Percentiles rank a stretch among this genome's conserved stretches.
phyloP scores from a whole-genome alignment of 2,329 filamentous ascomycete species.

The Alternaria panax region DNA sequence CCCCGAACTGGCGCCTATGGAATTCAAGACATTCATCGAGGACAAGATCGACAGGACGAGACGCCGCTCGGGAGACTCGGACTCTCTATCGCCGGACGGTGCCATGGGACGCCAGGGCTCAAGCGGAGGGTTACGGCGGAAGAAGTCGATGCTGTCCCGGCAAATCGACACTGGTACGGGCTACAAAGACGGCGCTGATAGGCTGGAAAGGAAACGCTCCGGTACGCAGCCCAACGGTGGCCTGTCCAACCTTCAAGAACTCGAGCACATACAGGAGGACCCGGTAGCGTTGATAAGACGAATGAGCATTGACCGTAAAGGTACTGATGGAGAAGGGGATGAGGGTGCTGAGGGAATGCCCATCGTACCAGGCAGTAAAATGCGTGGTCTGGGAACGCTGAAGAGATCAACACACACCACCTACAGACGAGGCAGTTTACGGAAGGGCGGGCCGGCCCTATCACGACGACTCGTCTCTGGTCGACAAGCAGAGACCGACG shows the following conservation, averaged over 20 bases:
- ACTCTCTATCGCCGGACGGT: constrained; percentile 66
- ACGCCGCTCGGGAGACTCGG: constrained; percentile 74
- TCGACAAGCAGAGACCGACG: constrained; percentile 68
- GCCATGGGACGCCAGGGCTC: constrained; percentile 62
- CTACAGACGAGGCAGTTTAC: constrained; percentile 86
- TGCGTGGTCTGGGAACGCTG: constrained; percentile 78
- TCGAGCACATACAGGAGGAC: constrained; percentile 85
- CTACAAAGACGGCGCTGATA: constrained; percentile 85
- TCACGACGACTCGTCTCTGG: constrained; percentile 70
- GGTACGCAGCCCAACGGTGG: constrained; percentile 58
- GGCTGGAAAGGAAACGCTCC: constrained; percentile 76
- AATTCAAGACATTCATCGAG: constrained; percentile 96
- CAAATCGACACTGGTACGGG: constrained; percentile 82
- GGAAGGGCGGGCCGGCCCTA: constrained; percentile 76
- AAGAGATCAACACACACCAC: constrained; percentile 91
- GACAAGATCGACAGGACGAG: constrained; percentile 90
- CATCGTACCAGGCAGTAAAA: constrained; percentile 77
- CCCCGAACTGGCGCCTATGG: constrained; percentile 90
- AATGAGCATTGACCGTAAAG: constrained; percentile 64
- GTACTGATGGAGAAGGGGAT: constrained; percentile 49
- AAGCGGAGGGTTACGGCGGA: constrained; percentile 73
- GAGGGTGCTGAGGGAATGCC: constrained; percentile 61
- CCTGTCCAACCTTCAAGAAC: constrained; percentile 64
- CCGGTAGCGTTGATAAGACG: constrained; percentile 75
- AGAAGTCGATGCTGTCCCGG: constrained; percentile 93